phyloP scores from a whole-genome alignment of 208 protist species.

The Acanthamoeba lenticulata region DNA sequence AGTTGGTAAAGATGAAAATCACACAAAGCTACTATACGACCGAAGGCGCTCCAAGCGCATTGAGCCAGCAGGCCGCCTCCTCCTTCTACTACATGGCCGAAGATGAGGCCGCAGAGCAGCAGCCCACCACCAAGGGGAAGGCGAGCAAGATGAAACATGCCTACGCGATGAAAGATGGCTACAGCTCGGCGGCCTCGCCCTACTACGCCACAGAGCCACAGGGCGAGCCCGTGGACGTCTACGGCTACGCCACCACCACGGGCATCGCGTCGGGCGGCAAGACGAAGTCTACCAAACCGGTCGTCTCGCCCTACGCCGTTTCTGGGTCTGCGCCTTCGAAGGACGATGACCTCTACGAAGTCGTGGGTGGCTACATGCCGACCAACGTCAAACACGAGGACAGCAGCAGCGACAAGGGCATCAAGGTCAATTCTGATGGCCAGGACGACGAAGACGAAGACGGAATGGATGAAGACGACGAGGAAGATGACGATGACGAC shows the following conservation, averaged over 20 bases:
- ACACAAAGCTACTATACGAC: background rate
- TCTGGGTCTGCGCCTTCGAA: no score
- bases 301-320: no score
- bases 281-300: no score
- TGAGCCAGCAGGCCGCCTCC: background rate
- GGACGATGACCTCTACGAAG: background rate
- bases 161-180: background rate
- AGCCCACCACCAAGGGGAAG: background rate
- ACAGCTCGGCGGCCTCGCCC: background rate
- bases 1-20: conserved; percentile 19
- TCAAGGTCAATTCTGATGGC: background rate
- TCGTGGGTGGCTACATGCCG: background rate
- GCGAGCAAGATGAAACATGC: background rate
- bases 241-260: background rate
- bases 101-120: background rate
- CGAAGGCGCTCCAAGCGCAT: background rate
- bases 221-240: background rate
- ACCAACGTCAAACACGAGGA: background rate
- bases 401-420: background rate
- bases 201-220: background rate
- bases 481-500: no score
- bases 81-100: conserved; percentile 26
- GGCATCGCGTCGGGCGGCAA: no score
- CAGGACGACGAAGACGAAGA: background rate
- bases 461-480: background rate